These are phyloP conservation scores for Ceratocystis eucalypticola DNA, from an alignment of 2,329 filamentous ascomycete species.

Conservation along the genomic window DNA sequence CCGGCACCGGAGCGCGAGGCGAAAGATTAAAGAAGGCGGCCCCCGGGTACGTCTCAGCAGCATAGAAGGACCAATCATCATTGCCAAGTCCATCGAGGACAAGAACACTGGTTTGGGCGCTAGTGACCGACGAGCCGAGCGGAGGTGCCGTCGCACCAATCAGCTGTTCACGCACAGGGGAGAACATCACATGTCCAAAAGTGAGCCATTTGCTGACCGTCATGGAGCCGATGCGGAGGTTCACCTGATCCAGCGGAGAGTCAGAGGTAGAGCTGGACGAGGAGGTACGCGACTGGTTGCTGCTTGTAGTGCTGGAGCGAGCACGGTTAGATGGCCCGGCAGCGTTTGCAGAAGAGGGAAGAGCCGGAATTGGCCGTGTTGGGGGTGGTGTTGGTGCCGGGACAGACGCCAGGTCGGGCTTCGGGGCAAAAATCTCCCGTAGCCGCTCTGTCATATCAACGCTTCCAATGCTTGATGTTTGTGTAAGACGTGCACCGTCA, in stretches of 20 bases:
- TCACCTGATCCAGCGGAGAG: constrained; percentile 55
- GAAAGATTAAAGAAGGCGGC: constrained; percentile 67
- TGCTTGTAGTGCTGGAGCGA: not conserved
- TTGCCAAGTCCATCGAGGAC: constrained; percentile 78
- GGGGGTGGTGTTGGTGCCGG: not conserved
- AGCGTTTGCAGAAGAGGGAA: not conserved
- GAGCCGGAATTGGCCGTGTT: constrained; percentile 2
- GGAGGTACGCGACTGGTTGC: constrained; percentile 20
- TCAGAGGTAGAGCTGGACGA: constrained; percentile 37
- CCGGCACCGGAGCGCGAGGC: constrained; percentile 38
- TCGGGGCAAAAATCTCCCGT: constrained; percentile 33
- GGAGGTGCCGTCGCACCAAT: not conserved
- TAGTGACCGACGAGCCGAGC: not conserved
- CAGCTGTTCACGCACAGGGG: constrained; percentile 45
- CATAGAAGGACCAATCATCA: constrained; percentile 78
- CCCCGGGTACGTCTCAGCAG: constrained; percentile 62
- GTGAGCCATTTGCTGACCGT: constrained; percentile 81
- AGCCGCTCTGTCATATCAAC: constrained; percentile 42
- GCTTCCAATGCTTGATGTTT: constrained; percentile 42
- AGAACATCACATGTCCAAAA: constrained; percentile 72
- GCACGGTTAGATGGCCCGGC: not conserved
- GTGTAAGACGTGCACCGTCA: constrained; percentile 36
- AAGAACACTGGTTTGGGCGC: constrained; percentile 47
- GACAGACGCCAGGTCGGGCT: constrained; percentile 21
- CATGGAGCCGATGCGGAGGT: constrained; percentile 65